Conservation (phyloP, 2,329 filamentous ascomycete genomes). For the Monilinia aucupariae region DNA sequence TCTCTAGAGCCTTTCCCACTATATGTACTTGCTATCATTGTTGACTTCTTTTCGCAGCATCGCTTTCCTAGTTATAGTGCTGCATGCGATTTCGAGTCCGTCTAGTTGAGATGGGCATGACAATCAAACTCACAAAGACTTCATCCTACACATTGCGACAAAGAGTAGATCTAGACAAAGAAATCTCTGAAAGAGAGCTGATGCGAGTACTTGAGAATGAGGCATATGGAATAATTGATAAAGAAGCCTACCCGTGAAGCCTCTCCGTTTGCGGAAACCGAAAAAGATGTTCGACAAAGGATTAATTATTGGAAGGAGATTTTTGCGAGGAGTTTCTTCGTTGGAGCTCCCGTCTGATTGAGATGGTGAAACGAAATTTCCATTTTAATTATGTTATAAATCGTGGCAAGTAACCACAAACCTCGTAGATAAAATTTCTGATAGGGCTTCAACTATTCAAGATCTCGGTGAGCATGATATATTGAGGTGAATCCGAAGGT, state of each 20-base stretch:
- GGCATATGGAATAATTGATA: background rate
- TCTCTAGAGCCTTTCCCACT: background rate
- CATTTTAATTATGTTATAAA: background rate
- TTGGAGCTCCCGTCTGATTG: background rate
- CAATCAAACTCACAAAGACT: background rate
- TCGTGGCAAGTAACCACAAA: background rate
- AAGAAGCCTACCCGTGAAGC: background rate
- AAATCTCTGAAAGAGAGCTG: background rate
- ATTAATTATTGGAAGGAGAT: background rate
- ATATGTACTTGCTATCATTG: background rate
- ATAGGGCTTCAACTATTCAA: background rate
- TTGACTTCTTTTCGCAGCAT: background rate
- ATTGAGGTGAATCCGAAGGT: background rate
- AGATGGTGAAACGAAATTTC: background rate
- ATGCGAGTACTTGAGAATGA: background rate
- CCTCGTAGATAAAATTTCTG: background rate
- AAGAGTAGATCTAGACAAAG: background rate
- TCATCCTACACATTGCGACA: background rate
- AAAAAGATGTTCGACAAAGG: background rate
- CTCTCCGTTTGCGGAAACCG: slow-evolving; percentile 3
- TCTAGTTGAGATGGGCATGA: background rate
- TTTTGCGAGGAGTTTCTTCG: background rate
- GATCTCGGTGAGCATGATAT: background rate
- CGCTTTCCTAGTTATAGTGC: background rate
- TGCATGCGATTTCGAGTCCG: background rate